Evolutionary conservation across 345 rosid genomes (phyloP).

Genomic region (Abelmoschus esculentus): DNA sequence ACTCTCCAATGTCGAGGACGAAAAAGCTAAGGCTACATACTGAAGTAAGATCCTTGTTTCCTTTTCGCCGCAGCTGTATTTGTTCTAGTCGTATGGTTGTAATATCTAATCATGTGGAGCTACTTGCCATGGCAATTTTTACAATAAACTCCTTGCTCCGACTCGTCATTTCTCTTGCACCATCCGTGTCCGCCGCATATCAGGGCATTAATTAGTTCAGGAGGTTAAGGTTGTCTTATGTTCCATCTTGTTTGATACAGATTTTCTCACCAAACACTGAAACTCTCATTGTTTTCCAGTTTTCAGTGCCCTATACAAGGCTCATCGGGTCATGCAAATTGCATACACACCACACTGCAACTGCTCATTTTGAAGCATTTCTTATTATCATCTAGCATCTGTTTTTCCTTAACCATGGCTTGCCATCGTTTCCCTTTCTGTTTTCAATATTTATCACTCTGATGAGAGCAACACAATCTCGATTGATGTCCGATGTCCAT

Average conservation of each 20-base stretch:
- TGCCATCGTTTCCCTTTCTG: background rate
- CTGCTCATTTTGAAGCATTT: background rate
- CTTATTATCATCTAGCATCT: background rate
- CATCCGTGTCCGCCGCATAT: background rate
- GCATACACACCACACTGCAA: constrained; percentile 1
- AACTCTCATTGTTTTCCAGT: background rate
- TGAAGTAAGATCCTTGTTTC: constrained; percentile 33
- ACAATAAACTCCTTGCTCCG: background rate
- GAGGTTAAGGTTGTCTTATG: too few relatives aligned
- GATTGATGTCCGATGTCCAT: background rate
- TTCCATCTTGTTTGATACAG: background rate
- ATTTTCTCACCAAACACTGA: background rate
- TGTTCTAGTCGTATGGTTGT: constrained; percentile 23
- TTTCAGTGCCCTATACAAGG: background rate
- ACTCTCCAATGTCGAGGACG: constrained; percentile 73
- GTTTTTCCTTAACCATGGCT: background rate
- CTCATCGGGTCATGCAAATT: too few relatives aligned
- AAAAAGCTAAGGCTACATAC: constrained; percentile 72
- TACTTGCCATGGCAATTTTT: background rate
- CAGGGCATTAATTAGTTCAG: too few relatives aligned
- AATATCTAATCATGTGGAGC: constrained; percentile 20
- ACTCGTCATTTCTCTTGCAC: background rate
- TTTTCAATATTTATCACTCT: background rate
- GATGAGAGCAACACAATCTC: background rate
- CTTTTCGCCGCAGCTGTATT: constrained; percentile 19